Evolutionary conservation across 1,139 yeast genomes (phyloP).

Genomic region (Geotrichum candidum): DNA sequence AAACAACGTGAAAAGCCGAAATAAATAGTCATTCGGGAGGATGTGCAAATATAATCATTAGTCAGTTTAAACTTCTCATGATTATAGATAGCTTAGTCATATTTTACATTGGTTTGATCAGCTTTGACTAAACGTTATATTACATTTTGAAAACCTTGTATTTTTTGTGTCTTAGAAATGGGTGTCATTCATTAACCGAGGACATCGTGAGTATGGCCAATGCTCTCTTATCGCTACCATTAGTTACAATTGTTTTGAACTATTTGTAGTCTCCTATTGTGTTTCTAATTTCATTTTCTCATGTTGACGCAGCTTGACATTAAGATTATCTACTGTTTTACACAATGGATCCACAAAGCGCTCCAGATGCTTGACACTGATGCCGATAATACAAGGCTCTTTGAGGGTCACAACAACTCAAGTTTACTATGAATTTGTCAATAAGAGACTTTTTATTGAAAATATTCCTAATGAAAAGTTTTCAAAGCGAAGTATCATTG

Average conservation of each 20-base stretch:
- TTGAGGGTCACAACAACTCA: conserved; percentile 5
- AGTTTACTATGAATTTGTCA: conserved; percentile 24
- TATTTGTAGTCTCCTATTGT: background rate
- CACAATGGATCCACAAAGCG: conserved; percentile 17
- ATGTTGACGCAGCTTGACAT: background rate
- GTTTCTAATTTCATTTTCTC: conserved; percentile 18
- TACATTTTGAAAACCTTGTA: too few relatives aligned
- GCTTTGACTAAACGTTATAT: background rate
- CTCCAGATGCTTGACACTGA: too few relatives aligned
- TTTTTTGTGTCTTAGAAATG: too few relatives aligned
- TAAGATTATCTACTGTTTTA: conserved; percentile 20
- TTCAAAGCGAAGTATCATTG: conserved; percentile 33
- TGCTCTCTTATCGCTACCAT: background rate
- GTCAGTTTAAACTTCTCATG: background rate
- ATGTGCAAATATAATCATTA: background rate
- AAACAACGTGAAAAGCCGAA: background rate
- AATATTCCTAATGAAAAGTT: conserved; percentile 41
- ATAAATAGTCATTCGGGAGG: background rate
- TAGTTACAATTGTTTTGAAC: background rate
- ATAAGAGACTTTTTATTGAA: conserved; percentile 37
- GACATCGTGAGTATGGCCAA: too few relatives aligned
- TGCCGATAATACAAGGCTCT: too few relatives aligned
- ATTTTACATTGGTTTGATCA: background rate
- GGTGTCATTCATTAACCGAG: too few relatives aligned
- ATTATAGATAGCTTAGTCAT: background rate